Base-by-base conservation (phyloP, 371 early-diverging fungal genomes). In the Mortierella sp. region DNA sequence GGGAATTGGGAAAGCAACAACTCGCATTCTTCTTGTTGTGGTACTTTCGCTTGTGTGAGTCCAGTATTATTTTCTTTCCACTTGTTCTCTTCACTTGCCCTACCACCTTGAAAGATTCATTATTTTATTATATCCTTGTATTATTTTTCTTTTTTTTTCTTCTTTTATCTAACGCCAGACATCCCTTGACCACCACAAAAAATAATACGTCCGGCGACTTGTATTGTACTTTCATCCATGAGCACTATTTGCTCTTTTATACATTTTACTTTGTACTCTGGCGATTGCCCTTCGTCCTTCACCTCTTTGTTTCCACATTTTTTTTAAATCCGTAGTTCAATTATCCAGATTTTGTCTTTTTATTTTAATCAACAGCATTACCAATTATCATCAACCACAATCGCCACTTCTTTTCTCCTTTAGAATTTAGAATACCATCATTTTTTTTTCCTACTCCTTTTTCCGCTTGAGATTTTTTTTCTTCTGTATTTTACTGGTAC, bases 1-100 rank as follows among this genome's bases (percentile, higher is more conserved):
- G 14, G 65, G 65, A 65, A 65, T 65, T 65, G 65, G 65, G 38
- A 65, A 65, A 24, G 65, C 65, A 65, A 65, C 65, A 65, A 65
- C 38, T 9, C 65, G 65, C 21, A 21, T 9, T 10, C 65, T 34
- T 21, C 38, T 38, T 65, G 21, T 65, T 38, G 16, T 5, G 14
- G 1, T 38, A 38, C 21, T 65, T 65, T 31, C 34, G 60, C 21
- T 54, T 54, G 10, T 48, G 50, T 54, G 54, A 2, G 54, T 54
- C 24, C 16, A 13, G 31, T 2, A 16, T 31, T 16, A 21, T 21
- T 65, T 38, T 38, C 19, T 21, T 19, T 34, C 13, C 5, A 9
- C 28, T 14, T 31, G 26, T 57, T 14, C n/a, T 26, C 58, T 26
- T 9, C 26, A 7, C n/a, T 13, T 2, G 2, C 58, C 9, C 58